These are phyloP conservation scores for Ophiostoma ips DNA, from an alignment of 2,329 filamentous ascomycete genomes.

Conservation along the genomic window DNA sequence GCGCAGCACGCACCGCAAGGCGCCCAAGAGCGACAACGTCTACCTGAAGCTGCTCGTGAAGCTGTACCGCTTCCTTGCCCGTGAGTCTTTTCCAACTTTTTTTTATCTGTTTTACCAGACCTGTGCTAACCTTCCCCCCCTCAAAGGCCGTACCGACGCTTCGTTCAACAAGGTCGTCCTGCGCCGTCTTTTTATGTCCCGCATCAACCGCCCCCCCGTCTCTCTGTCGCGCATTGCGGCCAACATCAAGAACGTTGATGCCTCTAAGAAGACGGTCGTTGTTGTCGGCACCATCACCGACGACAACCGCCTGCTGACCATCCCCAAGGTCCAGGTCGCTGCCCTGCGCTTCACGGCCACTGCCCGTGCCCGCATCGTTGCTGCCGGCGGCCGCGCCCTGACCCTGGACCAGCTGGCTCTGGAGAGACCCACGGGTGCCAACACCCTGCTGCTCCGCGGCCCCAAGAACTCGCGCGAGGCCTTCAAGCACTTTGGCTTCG, in stretches of 20 bases:
- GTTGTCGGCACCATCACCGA: constrained; percentile 93
- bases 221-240: constrained; percentile 80
- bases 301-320: constrained; percentile 81
- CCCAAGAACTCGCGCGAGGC: constrained; percentile 98
- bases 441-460: constrained; percentile 92
- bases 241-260: constrained; percentile 49
- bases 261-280: constrained; percentile 76
- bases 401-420: constrained; percentile 96
- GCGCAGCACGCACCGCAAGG: constrained; percentile 69
- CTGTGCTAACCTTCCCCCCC: constrained; percentile 8
- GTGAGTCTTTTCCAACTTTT: constrained; percentile 42
- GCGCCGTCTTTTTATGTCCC: constrained; percentile 94
- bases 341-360: constrained; percentile 95
- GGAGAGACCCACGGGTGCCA: constrained; percentile 85
- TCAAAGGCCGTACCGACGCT: constrained; percentile 85
- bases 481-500: constrained; percentile 98
- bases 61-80: constrained; percentile 92
- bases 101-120: not conserved
- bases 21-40: constrained; percentile 95
- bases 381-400: constrained; percentile 86
- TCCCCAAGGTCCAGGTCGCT: constrained; percentile 87
- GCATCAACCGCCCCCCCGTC: constrained; percentile 93
- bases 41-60: constrained; percentile 96
- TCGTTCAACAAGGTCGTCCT: constrained; percentile 99
- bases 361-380: constrained; percentile 81